Base-by-base conservation (phyloP, 1,139 yeast genomes). In the Suhomyces taliae region DNA sequence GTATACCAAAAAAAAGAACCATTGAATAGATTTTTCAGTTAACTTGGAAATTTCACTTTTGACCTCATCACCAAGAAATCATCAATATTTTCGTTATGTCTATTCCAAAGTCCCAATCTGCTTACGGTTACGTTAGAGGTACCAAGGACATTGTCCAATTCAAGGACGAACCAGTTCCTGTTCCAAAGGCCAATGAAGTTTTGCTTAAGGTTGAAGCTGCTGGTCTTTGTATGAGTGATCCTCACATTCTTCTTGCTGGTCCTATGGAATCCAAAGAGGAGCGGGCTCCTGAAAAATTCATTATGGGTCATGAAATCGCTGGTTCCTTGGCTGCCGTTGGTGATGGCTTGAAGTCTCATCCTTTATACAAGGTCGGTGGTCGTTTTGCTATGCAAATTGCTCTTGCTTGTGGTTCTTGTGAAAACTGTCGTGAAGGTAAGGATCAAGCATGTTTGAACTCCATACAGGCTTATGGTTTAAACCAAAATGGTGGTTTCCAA, bases 231-330 rank as follows among this genome's bases (percentile, higher is more conserved):
- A 72, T 69, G 54, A 74, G 81, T 47, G 84, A 79, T 55, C 66
- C 77, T 19, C 81, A 78, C 54, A 64, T 77, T 24, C 59, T 78
- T 27, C 56, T 62, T 31, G 73, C 70, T 10, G 57, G 58, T 1
- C 55, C 59, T 7, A 42, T 53, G 40, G 45, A 41, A 15, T 44
- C 45, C 10, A 44, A 42, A 7, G 41, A 44, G 53, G 62, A 45
- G 59, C 60, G 31, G 33, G 41, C 53, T 37, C 60, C 70, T 44
- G 54, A 61, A 15, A 62, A 64, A 40, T 77, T 74, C 54, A 70
- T 78, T 24, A 74, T 80, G 76, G 85, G 85, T 26, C 85, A 80
- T 59, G 85, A 81, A 58, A 74, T 80, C 36, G 80, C 83, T 9
- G 85, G 85, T 1, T 65, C 64, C 46, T 62, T 80, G 29, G 72